phyloP scores from a whole-genome alignment of 163 green algal species.

The Chlorella variabilis region DNA sequence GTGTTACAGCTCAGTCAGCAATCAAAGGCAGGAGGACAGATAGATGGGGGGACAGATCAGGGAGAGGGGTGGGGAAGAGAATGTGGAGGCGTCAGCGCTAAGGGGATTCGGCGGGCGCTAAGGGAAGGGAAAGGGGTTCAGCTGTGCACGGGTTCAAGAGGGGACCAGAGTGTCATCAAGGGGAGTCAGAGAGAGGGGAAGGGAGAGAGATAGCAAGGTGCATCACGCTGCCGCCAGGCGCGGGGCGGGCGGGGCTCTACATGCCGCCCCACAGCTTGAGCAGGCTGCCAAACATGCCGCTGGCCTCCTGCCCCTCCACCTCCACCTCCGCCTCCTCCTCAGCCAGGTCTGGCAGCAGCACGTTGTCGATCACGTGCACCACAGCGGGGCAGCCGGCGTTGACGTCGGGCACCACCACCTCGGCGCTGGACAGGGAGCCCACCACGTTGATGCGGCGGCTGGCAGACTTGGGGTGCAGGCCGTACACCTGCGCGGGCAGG shows the following conservation, averaged over 20 bases:
- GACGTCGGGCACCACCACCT: conserved; percentile 20
- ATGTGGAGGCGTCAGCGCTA: background rate
- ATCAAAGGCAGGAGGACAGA: too few relatives aligned
- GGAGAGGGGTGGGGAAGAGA: background rate
- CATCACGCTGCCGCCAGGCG: too few relatives aligned
- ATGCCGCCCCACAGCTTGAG: too few relatives aligned
- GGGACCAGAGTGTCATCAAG: too few relatives aligned
- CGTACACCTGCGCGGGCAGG: conserved; percentile 2
- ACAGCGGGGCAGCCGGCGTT: background rate
- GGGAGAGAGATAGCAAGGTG: too few relatives aligned
- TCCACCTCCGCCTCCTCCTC: background rate
- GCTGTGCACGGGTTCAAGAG: too few relatives aligned
- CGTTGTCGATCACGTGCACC: conserved; percentile 17
- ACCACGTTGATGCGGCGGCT: background rate
- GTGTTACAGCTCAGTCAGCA: too few relatives aligned
- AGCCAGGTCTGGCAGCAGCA: conserved; percentile 21
- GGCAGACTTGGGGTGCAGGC: background rate
- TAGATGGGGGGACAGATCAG: background rate
- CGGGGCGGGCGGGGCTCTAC: too few relatives aligned
- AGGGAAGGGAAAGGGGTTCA: background rate
- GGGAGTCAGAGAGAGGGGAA: too few relatives aligned
- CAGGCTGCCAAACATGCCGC: background rate
- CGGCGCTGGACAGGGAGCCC: background rate
- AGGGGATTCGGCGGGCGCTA: background rate
- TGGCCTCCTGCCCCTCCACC: background rate